A percentile compares a stretch with the other conserved stretches of the same genome.
Evolutionary conservation across 1,284 basidiomycete species (phyloP).

Genomic region (Singerocomus rubriflavus): DNA sequence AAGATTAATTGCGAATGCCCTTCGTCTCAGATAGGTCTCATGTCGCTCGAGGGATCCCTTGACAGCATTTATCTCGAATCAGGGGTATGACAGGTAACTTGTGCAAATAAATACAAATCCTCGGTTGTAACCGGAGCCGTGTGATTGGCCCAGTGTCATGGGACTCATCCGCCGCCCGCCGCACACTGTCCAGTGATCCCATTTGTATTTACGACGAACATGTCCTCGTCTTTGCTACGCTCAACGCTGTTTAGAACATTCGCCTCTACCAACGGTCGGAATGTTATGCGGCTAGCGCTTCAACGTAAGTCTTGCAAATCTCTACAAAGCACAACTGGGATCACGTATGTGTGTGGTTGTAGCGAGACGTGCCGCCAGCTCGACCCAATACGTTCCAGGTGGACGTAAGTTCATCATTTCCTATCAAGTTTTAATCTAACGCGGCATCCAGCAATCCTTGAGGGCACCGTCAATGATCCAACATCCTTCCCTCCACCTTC

Average conservation of each 20-base stretch:
- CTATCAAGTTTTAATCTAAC: too few species aligned
- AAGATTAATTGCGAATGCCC: too few species aligned
- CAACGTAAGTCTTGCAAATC: constrained; percentile 29
- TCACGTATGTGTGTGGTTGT: constrained; percentile 8
- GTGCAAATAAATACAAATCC: too few species aligned
- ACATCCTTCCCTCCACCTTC: constrained; percentile 83
- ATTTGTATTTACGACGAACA: constrained; percentile 26
- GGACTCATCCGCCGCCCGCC: constrained; percentile 1
- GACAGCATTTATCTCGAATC: too few species aligned
- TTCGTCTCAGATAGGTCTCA: too few species aligned
- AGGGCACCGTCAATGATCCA: constrained; percentile 95
- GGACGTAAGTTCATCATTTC: constrained; percentile 69
- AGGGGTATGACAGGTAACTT: too few species aligned
- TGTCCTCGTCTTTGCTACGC: constrained; percentile 53
- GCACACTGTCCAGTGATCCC: background rate
- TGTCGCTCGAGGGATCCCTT: too few species aligned
- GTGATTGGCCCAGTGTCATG: constrained; percentile 11
- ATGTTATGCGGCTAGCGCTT: constrained; percentile 36
- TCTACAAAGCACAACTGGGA: background rate
- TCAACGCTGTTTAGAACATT: constrained; percentile 47
- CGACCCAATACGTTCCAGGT: constrained; percentile 55
- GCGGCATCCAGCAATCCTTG: constrained; percentile 71
- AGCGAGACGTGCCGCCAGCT: constrained; percentile 39
- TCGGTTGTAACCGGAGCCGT: constrained; percentile 14
- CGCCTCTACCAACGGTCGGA: constrained; percentile 38